Base-by-base conservation (phyloP, 306 rosid genomes). In the Castanea crenata region DNA sequence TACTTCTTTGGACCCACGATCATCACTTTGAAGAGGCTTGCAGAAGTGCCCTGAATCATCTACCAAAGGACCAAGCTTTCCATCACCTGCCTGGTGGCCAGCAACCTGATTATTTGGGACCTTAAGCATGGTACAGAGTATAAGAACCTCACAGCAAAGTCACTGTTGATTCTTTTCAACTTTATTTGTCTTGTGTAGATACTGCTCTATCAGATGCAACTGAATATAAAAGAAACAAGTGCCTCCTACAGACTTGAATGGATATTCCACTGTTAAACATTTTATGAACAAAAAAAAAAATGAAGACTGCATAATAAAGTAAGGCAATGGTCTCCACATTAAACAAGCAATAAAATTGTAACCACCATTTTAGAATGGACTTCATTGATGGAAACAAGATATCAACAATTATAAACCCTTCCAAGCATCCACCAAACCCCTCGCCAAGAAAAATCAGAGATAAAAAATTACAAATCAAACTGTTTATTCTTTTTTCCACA, bases 91-190 rank as follows among this genome's bases (percentile, higher is more conserved):
- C 68, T 29, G 65, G 82, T 95, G 99, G 11, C 98, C 99, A 6
- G 94, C 99, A 58, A 92, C 99, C 81, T 95, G 98, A 86, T 95
- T 94, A 46, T 90, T 92, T 1, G 98, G 98, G 52, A 85, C 81
- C 87, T 84, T 95, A 21, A 87, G 49, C 98, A 95, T 86, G 57
- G 79, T 84, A 81, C 77, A 38, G 49, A 79, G 77, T 21, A 74
- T 31, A 76, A 55, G 46, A 67, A 61, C 55, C 25, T 69, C 81
- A 57, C 55, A 49, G 9, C 12, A 71, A 73, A 25, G 49, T 19
- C 72, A 35, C 72, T 19, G n/a, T 35, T 35, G n/a, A 11, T 35
- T 18, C 27, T 68, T 23, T 68, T 35, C 23, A 35, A 23, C 65
- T 59, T 59, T 59, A 23, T 59, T 59, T 23, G 27, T 59, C 65